A percentile compares a stretch with the other conserved stretches of the same genome.
Conservation (phyloP, 2,329 filamentous ascomycete species). For the Chaetomium sp. region DNA sequence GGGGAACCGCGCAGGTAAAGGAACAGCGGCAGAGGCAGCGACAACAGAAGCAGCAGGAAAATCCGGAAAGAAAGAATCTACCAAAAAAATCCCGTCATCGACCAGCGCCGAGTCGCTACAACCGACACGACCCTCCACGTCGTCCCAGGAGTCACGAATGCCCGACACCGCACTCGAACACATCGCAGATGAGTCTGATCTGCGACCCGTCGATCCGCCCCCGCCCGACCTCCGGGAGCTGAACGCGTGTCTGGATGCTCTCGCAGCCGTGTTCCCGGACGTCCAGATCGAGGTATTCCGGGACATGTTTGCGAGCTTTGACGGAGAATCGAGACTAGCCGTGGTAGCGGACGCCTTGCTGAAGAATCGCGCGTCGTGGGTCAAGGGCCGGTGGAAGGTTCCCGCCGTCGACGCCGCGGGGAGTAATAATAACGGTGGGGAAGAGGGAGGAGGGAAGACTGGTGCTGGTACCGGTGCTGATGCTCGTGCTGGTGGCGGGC, state of each 20-base stretch:
- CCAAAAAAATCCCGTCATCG: slow-evolving; percentile 17
- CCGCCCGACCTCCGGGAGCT: slow-evolving; percentile 60
- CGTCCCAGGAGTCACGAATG: neutral
- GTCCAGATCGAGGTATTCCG: slow-evolving; percentile 77
- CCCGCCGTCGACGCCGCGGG: slow-evolving; percentile 27
- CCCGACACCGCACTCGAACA: slow-evolving; percentile 29
- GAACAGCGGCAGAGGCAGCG: too few species aligned
- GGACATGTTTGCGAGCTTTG: slow-evolving; percentile 70
- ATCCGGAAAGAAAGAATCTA: slow-evolving; percentile 8
- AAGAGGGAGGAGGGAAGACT: too few species aligned
- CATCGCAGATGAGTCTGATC: slow-evolving; percentile 51
- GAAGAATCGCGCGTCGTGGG: slow-evolving; percentile 63
- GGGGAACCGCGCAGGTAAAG: slow-evolving; percentile 26
- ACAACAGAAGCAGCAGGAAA: too few species aligned
- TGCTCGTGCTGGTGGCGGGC: slow-evolving; percentile 1
- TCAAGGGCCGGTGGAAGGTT: slow-evolving; percentile 60
- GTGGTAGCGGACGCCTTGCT: slow-evolving; percentile 71
- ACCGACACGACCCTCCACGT: slow-evolving; percentile 24
- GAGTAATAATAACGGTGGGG: too few species aligned
- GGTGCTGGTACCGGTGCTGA: too few species aligned
- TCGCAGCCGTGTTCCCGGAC: slow-evolving; percentile 70
- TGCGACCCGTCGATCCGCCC: slow-evolving; percentile 43
- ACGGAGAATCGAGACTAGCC: slow-evolving; percentile 68
- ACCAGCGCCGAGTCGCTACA: slow-evolving; percentile 23
- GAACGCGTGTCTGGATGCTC: slow-evolving; percentile 61